phyloP scores from a whole-genome alignment of 257 asterid genomes.

The Eucommia ulmoides region DNA sequence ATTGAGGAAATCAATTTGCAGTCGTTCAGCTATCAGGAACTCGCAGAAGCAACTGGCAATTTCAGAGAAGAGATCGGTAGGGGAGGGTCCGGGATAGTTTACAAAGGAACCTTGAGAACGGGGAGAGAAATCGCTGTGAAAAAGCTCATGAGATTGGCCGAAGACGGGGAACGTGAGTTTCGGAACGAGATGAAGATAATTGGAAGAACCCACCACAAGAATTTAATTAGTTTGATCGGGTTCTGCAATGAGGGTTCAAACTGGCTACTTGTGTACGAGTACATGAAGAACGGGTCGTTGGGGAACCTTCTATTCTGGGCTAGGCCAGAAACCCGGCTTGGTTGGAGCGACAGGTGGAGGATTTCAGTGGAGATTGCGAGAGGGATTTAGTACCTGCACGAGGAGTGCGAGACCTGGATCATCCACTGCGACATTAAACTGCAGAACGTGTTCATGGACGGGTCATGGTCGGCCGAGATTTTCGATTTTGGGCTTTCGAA shows the following conservation, averaged over 20 bases:
- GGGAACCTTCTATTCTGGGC: conserved; percentile 13
- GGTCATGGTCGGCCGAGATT: neutral
- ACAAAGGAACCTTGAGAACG: neutral
- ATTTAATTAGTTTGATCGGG: conserved; percentile 16
- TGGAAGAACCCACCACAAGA: conserved; percentile 3
- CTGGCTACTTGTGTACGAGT: conserved; percentile 17
- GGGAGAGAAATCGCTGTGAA: neutral
- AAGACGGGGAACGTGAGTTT: neutral
- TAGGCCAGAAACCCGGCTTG: neutral
- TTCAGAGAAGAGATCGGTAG: neutral
- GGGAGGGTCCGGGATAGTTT: neutral
- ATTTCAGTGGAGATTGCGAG: conserved; percentile 16
- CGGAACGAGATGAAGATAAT: neutral
- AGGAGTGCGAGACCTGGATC: conserved; percentile 19
- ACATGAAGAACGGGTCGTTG: conserved; percentile 16
- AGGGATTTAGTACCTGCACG: conserved; percentile 12
- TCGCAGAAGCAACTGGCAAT: neutral
- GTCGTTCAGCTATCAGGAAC: neutral
- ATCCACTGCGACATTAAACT: conserved; percentile 58
- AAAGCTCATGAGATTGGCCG: neutral
- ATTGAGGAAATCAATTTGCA: neutral
- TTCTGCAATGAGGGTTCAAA: conserved; percentile 14
- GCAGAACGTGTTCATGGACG: conserved; percentile 30
- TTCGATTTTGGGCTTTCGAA: neutral
- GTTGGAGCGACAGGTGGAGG: conserved; percentile 12